Base-by-base conservation (phyloP, 768 basidiomycete genomes). In the Boletus edulis region DNA sequence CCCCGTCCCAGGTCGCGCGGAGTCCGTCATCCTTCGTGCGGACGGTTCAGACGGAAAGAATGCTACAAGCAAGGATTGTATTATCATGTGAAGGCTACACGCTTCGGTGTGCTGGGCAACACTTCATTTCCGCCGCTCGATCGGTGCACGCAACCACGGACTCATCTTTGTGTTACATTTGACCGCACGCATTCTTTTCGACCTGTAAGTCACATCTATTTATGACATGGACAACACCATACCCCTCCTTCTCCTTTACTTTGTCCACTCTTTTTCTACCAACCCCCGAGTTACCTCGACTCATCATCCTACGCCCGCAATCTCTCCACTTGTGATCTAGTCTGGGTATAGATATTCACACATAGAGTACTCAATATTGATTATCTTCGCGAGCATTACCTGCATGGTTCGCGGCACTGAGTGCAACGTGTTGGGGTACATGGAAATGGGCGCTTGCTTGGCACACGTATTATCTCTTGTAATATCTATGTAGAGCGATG, bases 11-110 rank as follows among this genome's bases (percentile, higher is more conserved):
- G 85, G 84, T 24, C 82, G 83, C 31, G 75, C 85, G 1, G 83
- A 80, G 34, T 76, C 86, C 6, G 81, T 89, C 11, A 72, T 89
- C 34, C 76, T 81, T 52, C 82, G 87, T 40, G 55, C 56, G 17
- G 81, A 79, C 43, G 79, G 77, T 20, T 73, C 75, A 11, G 79
- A 75, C 49, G 77, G 73, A 48, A 83, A 85, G 67, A 77, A 61
- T 20, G 40, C 75, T 24, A 75, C 74, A 51, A 86, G 86, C 72
- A 91, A 90, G 72, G 91, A 93, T 47, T 95, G 93, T 66, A 73
- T 91, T 46, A 85, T 95, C 67, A 94, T 94, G 92, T 95, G 78
- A 78, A 58, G 55, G 24, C 58, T 31, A 17, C 44, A 38, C 31
- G 39, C 51, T 55, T 49, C 45, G 32, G 52, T 57, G 38, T 51